Conservation (phyloP, 768 basidiomycete genomes). For the Lactifluus echinatus region DNA sequence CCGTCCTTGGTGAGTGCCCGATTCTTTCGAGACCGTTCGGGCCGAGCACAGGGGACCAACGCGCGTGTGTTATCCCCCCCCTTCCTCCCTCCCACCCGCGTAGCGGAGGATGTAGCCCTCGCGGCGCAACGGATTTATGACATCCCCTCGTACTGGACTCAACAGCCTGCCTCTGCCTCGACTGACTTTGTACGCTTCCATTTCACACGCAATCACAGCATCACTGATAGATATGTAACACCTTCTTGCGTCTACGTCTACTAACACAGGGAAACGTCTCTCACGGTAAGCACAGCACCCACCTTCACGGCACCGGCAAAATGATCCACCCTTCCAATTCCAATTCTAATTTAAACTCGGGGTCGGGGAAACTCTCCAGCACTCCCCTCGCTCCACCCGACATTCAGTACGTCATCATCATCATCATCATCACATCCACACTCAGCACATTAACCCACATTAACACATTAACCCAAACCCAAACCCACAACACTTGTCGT, state of each 20-base stretch:
- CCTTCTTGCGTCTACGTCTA: not conserved
- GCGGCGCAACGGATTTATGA: constrained; percentile 13
- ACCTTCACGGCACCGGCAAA: not conserved
- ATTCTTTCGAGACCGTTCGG: no score
- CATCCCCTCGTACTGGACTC: constrained; percentile 9
- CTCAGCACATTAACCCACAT: no score
- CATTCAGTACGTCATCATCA: constrained; percentile 6
- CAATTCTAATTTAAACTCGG: not conserved
- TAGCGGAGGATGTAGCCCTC: constrained; percentile 19
- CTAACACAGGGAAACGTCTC: constrained; percentile 18
- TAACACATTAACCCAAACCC: no score
- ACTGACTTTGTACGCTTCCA: constrained; percentile 18
- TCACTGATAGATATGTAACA: not conserved
- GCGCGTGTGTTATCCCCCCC: no score
- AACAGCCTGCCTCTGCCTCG: constrained; percentile 9
- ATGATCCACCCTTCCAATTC: not conserved
- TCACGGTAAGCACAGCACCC: constrained; percentile 10
- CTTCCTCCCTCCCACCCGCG: no score
- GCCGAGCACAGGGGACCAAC: no score
- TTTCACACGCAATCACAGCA: not conserved
- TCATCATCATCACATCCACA: no score
- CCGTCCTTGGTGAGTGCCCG: constrained; percentile 21
- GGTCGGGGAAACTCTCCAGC: no score
- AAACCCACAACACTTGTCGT: no score
- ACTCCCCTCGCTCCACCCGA: constrained; percentile 17